Base-by-base conservation (phyloP, 352 stramenopile genomes). In the Phytophthora idaei region DNA sequence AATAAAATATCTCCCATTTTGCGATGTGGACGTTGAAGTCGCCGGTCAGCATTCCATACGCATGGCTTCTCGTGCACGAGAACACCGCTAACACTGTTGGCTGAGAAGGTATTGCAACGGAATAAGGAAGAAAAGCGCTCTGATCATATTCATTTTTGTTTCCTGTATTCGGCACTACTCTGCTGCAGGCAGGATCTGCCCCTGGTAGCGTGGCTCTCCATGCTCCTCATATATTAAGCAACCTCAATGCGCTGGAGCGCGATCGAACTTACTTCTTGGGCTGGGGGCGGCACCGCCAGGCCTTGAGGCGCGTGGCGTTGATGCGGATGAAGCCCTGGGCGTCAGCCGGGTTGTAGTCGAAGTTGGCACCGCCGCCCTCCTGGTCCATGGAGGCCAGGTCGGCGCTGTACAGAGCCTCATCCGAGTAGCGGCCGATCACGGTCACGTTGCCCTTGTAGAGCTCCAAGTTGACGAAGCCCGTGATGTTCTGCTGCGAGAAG, bases 361-460 rank as follows among this genome's bases (percentile, higher is more conserved):
- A 98, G 70, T 90, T 74, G 64, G 81, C 92, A 15, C 96, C 95
- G 52, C 97, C 97, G 46, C 95, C 95, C 76, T 99, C 97, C 81
- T 98, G 96, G 80, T 99, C 97, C 97, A 99, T 99, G 68, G 90
- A 98, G 12, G 97, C 97, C 59, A 99, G 87, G 78, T 99, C 96
- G 21, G 95, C 91, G 77, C 95, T 98, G 91, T 99, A 99, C 55
- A 99, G 85, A 32, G 92, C 90, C 68, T 97, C 95, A 54, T 95
- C 84, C 63, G 83, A 98, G 57, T 91, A 81, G 59, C 97, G 93
- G 72, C 97, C 97, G 42, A 94, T 83, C 29, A 98, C 84, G 46
- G 92, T 99, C 41, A 98, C 83, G 83, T 99, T 99, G 61, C 97
- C 97, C 93, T 99, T 99, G 90, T 99, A 99, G 36, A 99, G 89